Conservation (phyloP, 1,284 basidiomycete genomes). For the Heterobasidion irregulare region DNA sequence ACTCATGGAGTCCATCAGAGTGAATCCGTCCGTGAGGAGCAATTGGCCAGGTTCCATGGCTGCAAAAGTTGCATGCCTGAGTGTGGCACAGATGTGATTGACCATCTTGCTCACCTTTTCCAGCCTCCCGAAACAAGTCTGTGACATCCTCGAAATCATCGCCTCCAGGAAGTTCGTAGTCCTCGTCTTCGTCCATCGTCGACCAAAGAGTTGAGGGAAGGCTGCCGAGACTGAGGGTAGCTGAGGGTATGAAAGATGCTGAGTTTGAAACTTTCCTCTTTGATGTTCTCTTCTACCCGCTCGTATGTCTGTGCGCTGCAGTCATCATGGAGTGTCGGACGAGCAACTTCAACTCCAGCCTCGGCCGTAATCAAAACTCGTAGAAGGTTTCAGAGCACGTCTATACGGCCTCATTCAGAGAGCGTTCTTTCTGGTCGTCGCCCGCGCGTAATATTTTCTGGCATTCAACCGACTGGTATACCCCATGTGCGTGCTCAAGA, state of each 20-base stretch:
- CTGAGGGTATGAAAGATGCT: background rate
- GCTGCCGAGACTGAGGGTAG: background rate
- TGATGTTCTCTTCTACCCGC: constrained; percentile 1
- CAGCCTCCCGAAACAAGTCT: constrained; percentile 44
- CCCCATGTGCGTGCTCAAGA: constrained; percentile 57
- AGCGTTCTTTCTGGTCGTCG: background rate
- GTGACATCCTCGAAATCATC: constrained; percentile 56
- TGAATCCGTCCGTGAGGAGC: constrained; percentile 64
- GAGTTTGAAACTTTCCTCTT: constrained; percentile 2
- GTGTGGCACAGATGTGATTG: background rate
- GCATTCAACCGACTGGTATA: constrained; percentile 80
- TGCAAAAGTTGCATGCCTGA: constrained; percentile 20
- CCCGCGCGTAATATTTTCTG: constrained; percentile 60
- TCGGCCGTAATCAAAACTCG: background rate
- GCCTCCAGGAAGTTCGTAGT: constrained; percentile 36
- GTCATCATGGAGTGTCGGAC: background rate
- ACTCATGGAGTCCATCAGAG: constrained; percentile 82
- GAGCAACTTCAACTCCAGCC: background rate
- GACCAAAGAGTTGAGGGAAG: background rate
- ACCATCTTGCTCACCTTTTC: constrained; percentile 35
- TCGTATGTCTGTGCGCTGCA: background rate
- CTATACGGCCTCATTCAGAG: background rate
- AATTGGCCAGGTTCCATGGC: constrained; percentile 61
- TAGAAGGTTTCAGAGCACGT: background rate
- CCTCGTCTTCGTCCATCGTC: background rate